Conservation (phyloP, 1,284 basidiomycete species). For the Austroboletus rostrupii region DNA sequence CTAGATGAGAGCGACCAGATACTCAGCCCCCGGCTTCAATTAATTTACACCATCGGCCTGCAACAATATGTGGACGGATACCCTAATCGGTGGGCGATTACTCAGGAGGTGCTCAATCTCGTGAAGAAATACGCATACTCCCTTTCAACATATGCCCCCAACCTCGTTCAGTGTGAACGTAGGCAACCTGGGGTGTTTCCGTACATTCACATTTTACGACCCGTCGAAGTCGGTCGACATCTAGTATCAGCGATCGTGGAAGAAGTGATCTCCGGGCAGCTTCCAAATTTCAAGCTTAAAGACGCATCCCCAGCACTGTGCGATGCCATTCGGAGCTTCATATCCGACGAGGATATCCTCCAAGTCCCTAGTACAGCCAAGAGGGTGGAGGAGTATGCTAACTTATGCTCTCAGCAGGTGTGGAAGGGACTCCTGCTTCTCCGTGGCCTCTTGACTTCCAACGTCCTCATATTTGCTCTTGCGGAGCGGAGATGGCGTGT, state of each 20-base stretch:
- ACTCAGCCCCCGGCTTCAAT: constrained; percentile 42
- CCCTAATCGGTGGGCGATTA: no score
- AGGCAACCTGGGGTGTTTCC: constrained; percentile 24
- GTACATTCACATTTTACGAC: constrained; percentile 29
- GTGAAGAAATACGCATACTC: no score
- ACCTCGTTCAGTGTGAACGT: no score
- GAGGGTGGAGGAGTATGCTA: constrained; percentile 14
- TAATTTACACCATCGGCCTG: constrained; percentile 12
- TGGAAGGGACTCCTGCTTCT: constrained; percentile 38
- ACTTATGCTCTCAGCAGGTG: constrained; percentile 2
- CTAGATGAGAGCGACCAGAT: constrained; percentile 42
- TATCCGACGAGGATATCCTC: neutral
- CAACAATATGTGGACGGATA: no score
- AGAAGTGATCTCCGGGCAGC: constrained; percentile 23
- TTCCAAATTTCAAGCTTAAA: constrained; percentile 15
- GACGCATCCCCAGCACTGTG: neutral
- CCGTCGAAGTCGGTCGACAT: constrained; percentile 4
- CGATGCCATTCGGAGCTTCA: neutral
- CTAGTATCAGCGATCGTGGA: constrained; percentile 21
- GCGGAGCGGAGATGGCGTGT: constrained; percentile 43
- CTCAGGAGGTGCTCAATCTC: no score
- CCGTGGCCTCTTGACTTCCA: constrained; percentile 39
- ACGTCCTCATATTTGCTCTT: constrained; percentile 37
- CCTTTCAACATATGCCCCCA: no score
- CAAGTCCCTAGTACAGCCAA: neutral